Percentiles rank a stretch among this genome's conserved stretches.
Evolutionary conservation across 2,329 filamentous ascomycete species (phyloP).

Genomic region (Ceratocystis lukuohia): DNA sequence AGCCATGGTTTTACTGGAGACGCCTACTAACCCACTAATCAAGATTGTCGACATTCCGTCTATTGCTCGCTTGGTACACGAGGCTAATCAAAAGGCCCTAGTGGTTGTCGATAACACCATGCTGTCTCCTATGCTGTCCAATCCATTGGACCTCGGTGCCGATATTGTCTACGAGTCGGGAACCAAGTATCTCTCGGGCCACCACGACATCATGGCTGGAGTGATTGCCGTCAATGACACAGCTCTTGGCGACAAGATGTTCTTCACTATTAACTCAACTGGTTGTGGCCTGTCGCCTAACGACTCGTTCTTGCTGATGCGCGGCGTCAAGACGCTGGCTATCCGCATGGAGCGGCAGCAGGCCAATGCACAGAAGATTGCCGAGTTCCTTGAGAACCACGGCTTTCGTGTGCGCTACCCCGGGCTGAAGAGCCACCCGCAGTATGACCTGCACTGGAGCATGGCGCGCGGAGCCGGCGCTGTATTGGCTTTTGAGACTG

Average conservation of each 20-base stretch:
- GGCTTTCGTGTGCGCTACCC: constrained; percentile 95
- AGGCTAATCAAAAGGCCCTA: constrained; percentile 61
- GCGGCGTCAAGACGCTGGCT: constrained; percentile 89
- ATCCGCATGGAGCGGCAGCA: constrained; percentile 99
- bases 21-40: constrained; percentile 93
- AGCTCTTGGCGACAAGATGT: constrained; percentile 73
- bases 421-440: constrained; percentile 83
- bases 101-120: constrained; percentile 98
- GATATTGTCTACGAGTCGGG: constrained; percentile 96
- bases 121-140: constrained; percentile 88
- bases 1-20: constrained; percentile 89
- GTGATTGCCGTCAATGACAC: constrained; percentile 84
- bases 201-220: constrained; percentile 98
- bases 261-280: constrained; percentile 92
- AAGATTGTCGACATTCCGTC: constrained; percentile 87
- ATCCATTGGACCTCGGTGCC: constrained; percentile 84
- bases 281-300: constrained; percentile 90
- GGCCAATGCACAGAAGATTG: constrained; percentile 77
- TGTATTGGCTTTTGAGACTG: constrained; percentile 91
- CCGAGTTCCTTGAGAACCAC: constrained; percentile 76
- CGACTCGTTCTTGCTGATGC: constrained; percentile 88
- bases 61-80: constrained; percentile 65
- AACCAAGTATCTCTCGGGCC: constrained; percentile 93
- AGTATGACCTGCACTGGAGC: constrained; percentile 91
- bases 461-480: constrained; percentile 91